phyloP scores from a whole-genome alignment of 257 asterid species.

The Thymus mandschuricus region DNA sequence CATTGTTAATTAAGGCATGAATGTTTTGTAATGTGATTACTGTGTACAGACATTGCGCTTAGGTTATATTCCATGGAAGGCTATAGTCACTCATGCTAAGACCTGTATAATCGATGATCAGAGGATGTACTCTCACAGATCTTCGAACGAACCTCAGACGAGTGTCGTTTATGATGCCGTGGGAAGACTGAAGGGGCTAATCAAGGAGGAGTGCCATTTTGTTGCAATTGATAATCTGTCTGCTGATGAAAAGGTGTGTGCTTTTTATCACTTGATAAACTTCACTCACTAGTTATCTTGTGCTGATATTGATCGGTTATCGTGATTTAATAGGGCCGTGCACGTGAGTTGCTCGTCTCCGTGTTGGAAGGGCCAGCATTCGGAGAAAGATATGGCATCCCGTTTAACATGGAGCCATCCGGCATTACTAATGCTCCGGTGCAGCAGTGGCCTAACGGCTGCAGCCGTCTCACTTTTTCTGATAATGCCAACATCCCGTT shows the following conservation, averaged over 20 bases:
- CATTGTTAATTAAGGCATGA: too few relatives aligned
- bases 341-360: background rate
- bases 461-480: background rate
- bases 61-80: slow-evolving; percentile 34
- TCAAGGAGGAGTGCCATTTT: slow-evolving; percentile 25
- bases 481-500: background rate
- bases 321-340: background rate
- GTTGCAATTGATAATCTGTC: slow-evolving; percentile 31
- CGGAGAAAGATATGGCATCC: background rate
- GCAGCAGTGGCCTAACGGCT: background rate
- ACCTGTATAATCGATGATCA: slow-evolving; percentile 39
- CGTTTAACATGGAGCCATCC: slow-evolving; percentile 28
- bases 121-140: slow-evolving; percentile 24
- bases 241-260: slow-evolving; percentile 35
- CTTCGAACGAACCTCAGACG: slow-evolving; percentile 17
- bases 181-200: slow-evolving; percentile 43
- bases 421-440: background rate
- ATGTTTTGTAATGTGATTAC: background rate
- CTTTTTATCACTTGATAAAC: background rate
- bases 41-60: slow-evolving; percentile 36
- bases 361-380: background rate
- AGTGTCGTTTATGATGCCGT: slow-evolving; percentile 39
- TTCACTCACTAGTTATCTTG: background rate
- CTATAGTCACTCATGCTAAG: slow-evolving; percentile 45
- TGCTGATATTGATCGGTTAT: background rate